phyloP scores from a whole-genome alignment of 140 eudicot species.

The Ambrosia hybrid region DNA sequence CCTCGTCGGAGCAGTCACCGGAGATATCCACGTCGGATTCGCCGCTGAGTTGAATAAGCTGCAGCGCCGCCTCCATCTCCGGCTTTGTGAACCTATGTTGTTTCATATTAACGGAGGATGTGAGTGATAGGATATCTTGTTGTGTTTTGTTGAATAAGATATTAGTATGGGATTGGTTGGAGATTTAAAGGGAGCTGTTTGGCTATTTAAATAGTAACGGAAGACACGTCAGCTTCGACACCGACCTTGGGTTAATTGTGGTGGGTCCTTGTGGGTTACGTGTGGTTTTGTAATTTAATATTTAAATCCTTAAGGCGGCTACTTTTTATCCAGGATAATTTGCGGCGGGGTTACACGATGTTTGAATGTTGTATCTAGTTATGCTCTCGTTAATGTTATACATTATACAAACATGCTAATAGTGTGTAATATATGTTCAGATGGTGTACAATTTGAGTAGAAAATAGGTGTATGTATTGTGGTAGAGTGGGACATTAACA shows the following conservation, averaged over 20 bases:
- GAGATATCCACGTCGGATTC: slow-evolving; percentile 21
- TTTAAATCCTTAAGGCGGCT: slow-evolving; percentile 20
- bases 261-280: slow-evolving; percentile 28
- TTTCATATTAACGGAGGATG: background rate
- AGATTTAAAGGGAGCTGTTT: background rate
- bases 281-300: slow-evolving; percentile 9
- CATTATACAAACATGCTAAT: too few relatives aligned
- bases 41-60: slow-evolving; percentile 50
- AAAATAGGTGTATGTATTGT: too few relatives aligned
- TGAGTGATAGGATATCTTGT: too few relatives aligned
- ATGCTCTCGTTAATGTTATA: too few relatives aligned
- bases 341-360: too few relatives aligned
- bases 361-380: too few relatives aligned
- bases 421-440: too few relatives aligned
- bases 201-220: slow-evolving; percentile 6
- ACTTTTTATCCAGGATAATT: background rate
- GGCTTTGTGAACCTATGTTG: slow-evolving; percentile 25
- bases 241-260: slow-evolving; percentile 28
- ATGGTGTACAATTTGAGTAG: too few relatives aligned
- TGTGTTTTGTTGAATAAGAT: too few relatives aligned
- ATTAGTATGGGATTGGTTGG: background rate
- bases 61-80: slow-evolving; percentile 51
- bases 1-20: slow-evolving; percentile 10
- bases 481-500: too few relatives aligned
- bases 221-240: slow-evolving; percentile 24